These are phyloP conservation scores for Ascochyta pisi DNA, from an alignment of 2,329 filamentous ascomycete species.

Conservation along the genomic window DNA sequence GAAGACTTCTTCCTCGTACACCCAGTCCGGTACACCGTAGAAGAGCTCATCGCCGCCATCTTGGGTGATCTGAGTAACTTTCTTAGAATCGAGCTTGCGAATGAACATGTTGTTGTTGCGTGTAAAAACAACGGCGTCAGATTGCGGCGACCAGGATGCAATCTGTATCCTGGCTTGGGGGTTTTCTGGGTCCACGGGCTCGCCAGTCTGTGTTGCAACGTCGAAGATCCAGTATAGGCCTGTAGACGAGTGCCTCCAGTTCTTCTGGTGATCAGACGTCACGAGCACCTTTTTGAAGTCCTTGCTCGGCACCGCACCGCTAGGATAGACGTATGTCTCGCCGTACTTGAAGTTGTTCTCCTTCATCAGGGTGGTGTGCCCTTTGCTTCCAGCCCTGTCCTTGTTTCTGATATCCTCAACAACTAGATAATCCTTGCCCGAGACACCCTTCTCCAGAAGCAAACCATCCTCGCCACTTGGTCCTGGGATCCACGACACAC, in stretches of 20 bases:
- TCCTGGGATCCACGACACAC: slow-evolving; percentile 78
- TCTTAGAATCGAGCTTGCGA: slow-evolving; percentile 67
- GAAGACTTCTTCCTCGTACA: slow-evolving; percentile 90
- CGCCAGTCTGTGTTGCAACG: slow-evolving; percentile 76
- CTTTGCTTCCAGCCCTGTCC: slow-evolving; percentile 47
- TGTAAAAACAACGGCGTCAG: slow-evolving; percentile 88
- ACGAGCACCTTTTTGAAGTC: slow-evolving; percentile 87
- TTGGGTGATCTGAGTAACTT: slow-evolving; percentile 75
- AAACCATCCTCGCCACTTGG: slow-evolving; percentile 82
- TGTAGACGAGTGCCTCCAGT: slow-evolving; percentile 90
- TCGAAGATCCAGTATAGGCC: slow-evolving; percentile 92
- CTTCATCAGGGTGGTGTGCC: slow-evolving; percentile 78
- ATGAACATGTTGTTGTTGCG: slow-evolving; percentile 89
- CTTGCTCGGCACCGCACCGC: slow-evolving; percentile 75
- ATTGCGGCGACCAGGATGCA: slow-evolving; percentile 86
- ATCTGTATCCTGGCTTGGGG: slow-evolving; percentile 75
- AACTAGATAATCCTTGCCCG: slow-evolving; percentile 74
- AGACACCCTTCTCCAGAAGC: slow-evolving; percentile 73
- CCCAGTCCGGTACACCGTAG: slow-evolving; percentile 97
- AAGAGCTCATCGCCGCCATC: slow-evolving; percentile 91
- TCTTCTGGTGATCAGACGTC: slow-evolving; percentile 72
- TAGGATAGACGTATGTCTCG: slow-evolving; percentile 63
- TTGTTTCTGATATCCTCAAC: slow-evolving; percentile 81
- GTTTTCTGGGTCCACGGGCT: slow-evolving; percentile 77
- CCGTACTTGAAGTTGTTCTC: slow-evolving; percentile 66